phyloP scores from a whole-genome alignment of 2,329 filamentous ascomycete genomes.

The Colletotrichum sansevieriae region DNA sequence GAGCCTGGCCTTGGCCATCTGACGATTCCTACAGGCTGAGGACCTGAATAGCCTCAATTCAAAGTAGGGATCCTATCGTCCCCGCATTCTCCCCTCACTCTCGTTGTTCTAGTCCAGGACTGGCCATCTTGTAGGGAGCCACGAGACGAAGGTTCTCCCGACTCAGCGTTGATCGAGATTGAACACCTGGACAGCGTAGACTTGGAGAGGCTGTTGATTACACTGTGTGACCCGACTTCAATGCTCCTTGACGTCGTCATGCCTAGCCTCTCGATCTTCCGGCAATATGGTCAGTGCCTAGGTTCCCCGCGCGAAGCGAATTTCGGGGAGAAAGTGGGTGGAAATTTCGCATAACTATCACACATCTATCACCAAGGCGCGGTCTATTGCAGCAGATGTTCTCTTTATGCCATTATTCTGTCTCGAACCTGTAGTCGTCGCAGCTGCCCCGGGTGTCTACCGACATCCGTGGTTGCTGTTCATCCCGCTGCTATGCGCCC shows the following conservation, averaged over 20 bases:
- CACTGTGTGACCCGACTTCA: neutral
- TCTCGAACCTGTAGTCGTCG: neutral
- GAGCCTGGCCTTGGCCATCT: neutral
- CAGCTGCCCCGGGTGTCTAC: neutral
- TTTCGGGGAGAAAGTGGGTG: neutral
- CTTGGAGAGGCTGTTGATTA: neutral
- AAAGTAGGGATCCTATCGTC: slow-evolving; percentile 34
- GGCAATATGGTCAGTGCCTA: neutral
- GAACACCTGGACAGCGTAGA: neutral
- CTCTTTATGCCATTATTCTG: no score
- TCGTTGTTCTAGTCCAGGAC: slow-evolving; percentile 5
- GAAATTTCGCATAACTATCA: neutral
- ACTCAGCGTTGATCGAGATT: slow-evolving; percentile 23
- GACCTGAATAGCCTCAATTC: slow-evolving; percentile 39
- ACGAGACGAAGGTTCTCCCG: slow-evolving; percentile 11
- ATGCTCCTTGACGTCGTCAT: neutral
- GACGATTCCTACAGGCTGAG: slow-evolving; percentile 25
- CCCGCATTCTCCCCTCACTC: slow-evolving; percentile 37
- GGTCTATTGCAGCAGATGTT: no score
- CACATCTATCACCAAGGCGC: neutral
- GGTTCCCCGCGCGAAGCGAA: slow-evolving; percentile 7
- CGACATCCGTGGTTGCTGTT: slow-evolving; percentile 30
- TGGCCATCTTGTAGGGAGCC: neutral
- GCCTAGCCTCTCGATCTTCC: slow-evolving; percentile 8
- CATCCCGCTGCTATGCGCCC: slow-evolving; percentile 38